Evolutionary conservation across 257 asterid species (phyloP), one percentile per base, ranked within the genome.

Genomic region (Jasminum sambac): DNA sequence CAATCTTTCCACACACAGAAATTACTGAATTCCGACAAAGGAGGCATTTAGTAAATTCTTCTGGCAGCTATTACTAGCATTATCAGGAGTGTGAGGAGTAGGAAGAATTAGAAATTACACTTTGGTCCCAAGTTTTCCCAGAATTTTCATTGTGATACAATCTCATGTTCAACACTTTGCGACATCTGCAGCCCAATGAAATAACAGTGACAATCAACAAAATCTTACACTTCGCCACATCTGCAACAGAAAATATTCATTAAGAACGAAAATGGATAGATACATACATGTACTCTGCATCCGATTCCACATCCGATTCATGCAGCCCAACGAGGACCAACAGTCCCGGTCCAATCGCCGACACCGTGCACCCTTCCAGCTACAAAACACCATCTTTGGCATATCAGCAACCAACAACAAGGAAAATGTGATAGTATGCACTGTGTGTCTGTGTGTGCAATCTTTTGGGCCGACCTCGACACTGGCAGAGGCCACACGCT

Each of bases 101-200:
- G 43, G 50, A 58, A 24, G 69, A 55, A 55, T 26, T 63, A n/a
- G 69, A 38, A 82, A 72, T 81, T 90, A 93, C 98, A 89, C 76
- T 93, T 57, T 68, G 92, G 87, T 90, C 98, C 97, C 97, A 93
- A 39, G 74, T 79, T 70, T 84, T 89, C 17, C 97, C 96, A 42
- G 86, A 80, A 64, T 77, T 83, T 69, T 87, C 94, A 76, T 87
- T 86, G 36, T 88, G 84, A 71, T 83, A 93, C 82, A 93, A 70
- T 74, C 98, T 84, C 97, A 90, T 93, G 60, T 87, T 93, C 89
- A 93, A 79, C 83, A 90, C 98, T 84, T 90, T 93, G 76, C 92
- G 88, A 63, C 98, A 93, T 86, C 98, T 93, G 95, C 86, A 73
- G 40, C 72, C 66, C 38, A 78, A 38, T 64, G 67, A 79, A 71